phyloP scores from a whole-genome alignment of 768 basidiomycete species.

The Xerocomus spinulosus region DNA sequence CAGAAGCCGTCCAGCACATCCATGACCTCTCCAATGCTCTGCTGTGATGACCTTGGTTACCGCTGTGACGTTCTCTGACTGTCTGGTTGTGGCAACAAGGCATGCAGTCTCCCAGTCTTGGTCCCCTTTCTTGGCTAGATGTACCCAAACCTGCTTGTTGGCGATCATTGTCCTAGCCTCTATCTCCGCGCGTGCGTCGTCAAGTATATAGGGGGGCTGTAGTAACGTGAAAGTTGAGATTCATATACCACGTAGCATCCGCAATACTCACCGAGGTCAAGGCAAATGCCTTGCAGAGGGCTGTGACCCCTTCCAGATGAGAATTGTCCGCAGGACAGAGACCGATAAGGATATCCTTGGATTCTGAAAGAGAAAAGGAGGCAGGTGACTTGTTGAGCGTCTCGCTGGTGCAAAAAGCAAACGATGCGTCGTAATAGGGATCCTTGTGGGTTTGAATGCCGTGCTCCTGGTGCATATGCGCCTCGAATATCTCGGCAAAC shows the following conservation, averaged over 20 bases:
- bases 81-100: conserved; percentile 65
- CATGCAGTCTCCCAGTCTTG: conserved; percentile 45
- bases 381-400: conserved; percentile 31
- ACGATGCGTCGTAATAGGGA: conserved; percentile 60
- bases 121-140: conserved; percentile 35
- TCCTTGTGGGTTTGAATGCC: conserved; percentile 25
- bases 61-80: conserved; percentile 50
- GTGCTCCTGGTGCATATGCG: neutral
- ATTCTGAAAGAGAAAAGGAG: neutral
- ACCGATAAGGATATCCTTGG: conserved; percentile 17
- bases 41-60: conserved; percentile 73
- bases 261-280: conserved; percentile 46
- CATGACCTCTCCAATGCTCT: conserved; percentile 44
- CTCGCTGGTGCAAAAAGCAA: conserved; percentile 48
- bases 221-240: neutral
- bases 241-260: neutral
- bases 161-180: conserved; percentile 52
- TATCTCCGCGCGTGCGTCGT: conserved; percentile 34
- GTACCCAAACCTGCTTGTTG: conserved; percentile 55
- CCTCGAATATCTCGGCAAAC: conserved; percentile 41
- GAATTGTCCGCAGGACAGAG: conserved; percentile 32
- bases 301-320: conserved; percentile 37
- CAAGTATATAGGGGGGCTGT: conserved; percentile 55
- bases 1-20: conserved; percentile 61
- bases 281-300: conserved; percentile 55